Base-by-base conservation (phyloP, 2,329 filamentous ascomycete genomes). In the Fusarium floridanum region DNA sequence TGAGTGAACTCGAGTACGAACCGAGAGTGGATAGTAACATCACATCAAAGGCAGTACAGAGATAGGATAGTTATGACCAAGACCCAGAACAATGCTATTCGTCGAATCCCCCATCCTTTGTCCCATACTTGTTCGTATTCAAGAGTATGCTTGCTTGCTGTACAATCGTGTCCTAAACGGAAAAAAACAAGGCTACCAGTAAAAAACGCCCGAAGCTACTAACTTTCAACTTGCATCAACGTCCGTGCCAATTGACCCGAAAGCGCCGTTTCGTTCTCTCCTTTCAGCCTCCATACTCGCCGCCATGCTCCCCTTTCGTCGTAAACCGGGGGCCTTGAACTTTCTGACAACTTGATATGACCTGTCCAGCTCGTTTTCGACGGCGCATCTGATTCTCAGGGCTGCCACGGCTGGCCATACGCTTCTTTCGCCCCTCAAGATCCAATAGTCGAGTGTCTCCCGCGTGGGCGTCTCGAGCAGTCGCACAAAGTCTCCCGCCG, bases 341-440 rank as follows among this genome's bases (percentile, higher is more conserved):
- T 92, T 89, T 70, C 94, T 87, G 0, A 96, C 93, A 67, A 93
- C 86, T 82, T 97, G 94, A 82, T 97, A 98, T 0, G 94, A 93
- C 56, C 92, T 87, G 81, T 98, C 95, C 12, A 98, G 86, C 80
- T 97, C 95, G 65, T 95, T 92, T 82, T 98, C 96, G 9, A 98
- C 89, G 6, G 92, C 93, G 82, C 94, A 97, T 8, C 96, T 87
- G 8, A 97, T 92, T 77, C 93, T 92, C 71, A 98, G 83, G 16
- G 95, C 94, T 36, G 92, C 92, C 4, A 98, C 91, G 3, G 95
- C 94, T 0, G 95, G 96, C 95, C 96, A 98, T 0, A 98, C 95
- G 75, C 94, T 95, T 71, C 92, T 86, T 83, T 98, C 96, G 2
- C 96, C 96, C 64, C 93, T 89, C 36, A 91, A 83, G 64, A 97